phyloP scores from a whole-genome alignment of 2,329 filamentous ascomycete species.

The Fusarium papillatum region DNA sequence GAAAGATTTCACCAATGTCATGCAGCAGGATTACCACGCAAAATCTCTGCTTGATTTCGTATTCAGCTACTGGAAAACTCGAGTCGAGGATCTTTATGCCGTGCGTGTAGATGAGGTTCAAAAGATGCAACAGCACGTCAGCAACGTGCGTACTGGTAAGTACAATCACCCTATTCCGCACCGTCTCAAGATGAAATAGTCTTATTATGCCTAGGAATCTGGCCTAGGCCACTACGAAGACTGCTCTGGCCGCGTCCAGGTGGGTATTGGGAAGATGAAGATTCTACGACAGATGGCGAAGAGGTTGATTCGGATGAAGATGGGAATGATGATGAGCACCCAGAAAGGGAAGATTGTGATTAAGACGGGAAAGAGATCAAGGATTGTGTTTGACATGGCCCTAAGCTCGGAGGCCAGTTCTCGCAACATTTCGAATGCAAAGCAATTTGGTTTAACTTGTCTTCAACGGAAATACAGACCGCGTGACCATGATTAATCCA shows the following conservation, averaged over 20 bases:
- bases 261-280: background rate
- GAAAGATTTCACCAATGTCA: background rate
- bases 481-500: background rate
- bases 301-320: background rate
- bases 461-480: background rate
- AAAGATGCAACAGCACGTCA: background rate
- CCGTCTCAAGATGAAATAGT: background rate
- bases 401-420: background rate
- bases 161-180: too few species aligned
- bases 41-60: background rate
- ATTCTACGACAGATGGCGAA: too few species aligned
- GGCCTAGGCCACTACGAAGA: background rate
- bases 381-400: fast-evolving
- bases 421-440: background rate
- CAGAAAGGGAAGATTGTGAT: background rate
- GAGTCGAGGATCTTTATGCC: background rate
- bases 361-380: background rate
- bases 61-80: background rate
- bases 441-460: background rate
- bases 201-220: background rate
- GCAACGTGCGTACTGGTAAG: background rate
- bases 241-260: background rate
- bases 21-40: background rate
- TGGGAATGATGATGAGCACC: background rate
- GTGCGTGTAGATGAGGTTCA: background rate